Evolutionary conservation across 2,329 filamentous ascomycete genomes (phyloP).

Genomic region (Penicillium sp.): DNA sequence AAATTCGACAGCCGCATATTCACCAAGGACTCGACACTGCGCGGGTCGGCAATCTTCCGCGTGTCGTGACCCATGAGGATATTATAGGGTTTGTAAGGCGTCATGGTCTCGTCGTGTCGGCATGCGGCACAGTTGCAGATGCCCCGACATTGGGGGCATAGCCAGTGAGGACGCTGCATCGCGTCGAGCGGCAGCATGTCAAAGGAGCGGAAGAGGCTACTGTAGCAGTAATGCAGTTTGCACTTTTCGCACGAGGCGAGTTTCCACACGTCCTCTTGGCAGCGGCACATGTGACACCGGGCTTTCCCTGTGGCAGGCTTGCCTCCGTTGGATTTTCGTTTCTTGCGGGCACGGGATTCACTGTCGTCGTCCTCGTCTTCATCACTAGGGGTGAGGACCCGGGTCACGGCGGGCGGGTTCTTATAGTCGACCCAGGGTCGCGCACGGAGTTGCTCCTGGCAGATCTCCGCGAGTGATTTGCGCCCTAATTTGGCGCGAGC

Average conservation of each 20-base stretch:
- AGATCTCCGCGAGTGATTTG: constrained; percentile 85
- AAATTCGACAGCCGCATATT: constrained; percentile 88
- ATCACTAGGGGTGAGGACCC: constrained; percentile 1
- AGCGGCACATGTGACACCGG: constrained; percentile 75
- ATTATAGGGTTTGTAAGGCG: constrained; percentile 77
- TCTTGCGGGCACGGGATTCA: constrained; percentile 60
- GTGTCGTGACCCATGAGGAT: constrained; percentile 90
- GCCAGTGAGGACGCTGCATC: constrained; percentile 76
- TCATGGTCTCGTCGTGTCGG: constrained; percentile 60
- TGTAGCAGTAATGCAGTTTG: constrained; percentile 77
- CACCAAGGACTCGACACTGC: constrained; percentile 83
- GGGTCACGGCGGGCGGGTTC: constrained; percentile 42
- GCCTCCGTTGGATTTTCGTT: constrained; percentile 52
- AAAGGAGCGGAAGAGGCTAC: constrained; percentile 84
- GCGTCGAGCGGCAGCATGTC: constrained; percentile 79
- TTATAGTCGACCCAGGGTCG: constrained; percentile 77
- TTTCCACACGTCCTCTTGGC: constrained; percentile 76
- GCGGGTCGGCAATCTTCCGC: constrained; percentile 77
- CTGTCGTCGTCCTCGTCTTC: constrained; percentile 38
- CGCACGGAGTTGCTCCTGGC: constrained; percentile 74
- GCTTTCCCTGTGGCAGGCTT: constrained; percentile 47
- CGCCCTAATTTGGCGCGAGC: constrained; percentile 62
- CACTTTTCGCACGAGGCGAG: constrained; percentile 76
- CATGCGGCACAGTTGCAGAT: constrained; percentile 86
- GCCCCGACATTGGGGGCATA: constrained; percentile 77